A percentile compares a stretch with the other conserved stretches of the same genome.
These are phyloP conservation scores for Canavalia ensiformis DNA, from an alignment of 306 rosid genomes.

Conservation along the genomic window DNA sequence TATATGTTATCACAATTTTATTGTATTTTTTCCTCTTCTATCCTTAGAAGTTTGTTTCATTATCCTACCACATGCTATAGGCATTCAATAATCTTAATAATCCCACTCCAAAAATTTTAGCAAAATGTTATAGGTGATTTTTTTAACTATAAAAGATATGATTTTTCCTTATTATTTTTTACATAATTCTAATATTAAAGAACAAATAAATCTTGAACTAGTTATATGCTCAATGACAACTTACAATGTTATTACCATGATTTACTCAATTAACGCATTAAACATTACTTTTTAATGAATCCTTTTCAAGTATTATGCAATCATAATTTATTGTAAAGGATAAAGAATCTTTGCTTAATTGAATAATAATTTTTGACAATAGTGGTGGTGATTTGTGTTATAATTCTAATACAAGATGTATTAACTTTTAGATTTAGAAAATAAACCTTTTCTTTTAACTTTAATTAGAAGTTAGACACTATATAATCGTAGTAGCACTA, in stretches of 20 bases:
- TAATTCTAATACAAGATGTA: not conserved
- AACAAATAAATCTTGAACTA: not conserved
- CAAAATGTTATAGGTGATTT: conserved; percentile 89
- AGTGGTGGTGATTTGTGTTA: not conserved
- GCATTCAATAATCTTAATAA: conserved; percentile 95
- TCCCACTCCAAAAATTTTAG: conserved; percentile 85
- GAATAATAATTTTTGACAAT: not conserved
- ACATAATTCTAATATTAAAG: conserved; percentile 8
- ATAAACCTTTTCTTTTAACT: not conserved
- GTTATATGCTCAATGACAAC: not conserved
- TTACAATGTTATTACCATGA: not conserved
- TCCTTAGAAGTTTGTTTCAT: conserved; percentile 37
- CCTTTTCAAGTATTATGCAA: not conserved
- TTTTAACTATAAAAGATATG: conserved; percentile 20
- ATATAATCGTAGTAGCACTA: not conserved
- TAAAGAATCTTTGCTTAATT: not conserved
- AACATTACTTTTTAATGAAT: not conserved
- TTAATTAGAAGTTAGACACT: not conserved
- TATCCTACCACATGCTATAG: conserved; percentile 50
- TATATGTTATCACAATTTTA: conserved; percentile 63
- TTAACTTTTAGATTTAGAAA: not conserved
- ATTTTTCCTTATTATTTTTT: not conserved
- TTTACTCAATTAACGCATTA: not conserved
- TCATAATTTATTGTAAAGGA: conserved; percentile 36
- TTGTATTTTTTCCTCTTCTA: conserved; percentile 32